phyloP scores from a whole-genome alignment of 2,329 filamentous ascomycete species.

The Trichoderma guizhouense region DNA sequence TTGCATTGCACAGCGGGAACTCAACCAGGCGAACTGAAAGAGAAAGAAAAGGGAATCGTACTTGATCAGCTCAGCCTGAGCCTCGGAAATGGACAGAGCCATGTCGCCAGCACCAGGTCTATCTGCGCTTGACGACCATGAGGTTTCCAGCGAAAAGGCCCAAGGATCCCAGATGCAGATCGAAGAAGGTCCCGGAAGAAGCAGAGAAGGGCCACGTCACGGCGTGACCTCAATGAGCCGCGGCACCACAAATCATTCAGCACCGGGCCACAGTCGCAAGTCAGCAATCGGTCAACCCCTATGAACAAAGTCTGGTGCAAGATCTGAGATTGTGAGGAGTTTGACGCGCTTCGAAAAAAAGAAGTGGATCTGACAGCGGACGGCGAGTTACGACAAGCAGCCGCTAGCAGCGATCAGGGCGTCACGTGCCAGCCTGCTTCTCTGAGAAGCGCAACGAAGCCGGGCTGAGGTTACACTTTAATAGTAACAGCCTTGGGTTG shows the following conservation, averaged over 20 bases:
- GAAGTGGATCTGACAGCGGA: constrained; percentile 21
- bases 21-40: background rate
- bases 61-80: constrained; percentile 59
- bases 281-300: constrained; percentile 4
- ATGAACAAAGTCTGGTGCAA: constrained; percentile 3
- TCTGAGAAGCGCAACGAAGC: background rate
- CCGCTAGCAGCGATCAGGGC: background rate
- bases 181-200: background rate
- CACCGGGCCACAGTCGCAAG: background rate
- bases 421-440: constrained; percentile 23
- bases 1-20: background rate
- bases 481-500: background rate
- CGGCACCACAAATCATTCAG: constrained; percentile 18
- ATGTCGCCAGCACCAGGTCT: constrained; percentile 29
- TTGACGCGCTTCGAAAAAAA: constrained; percentile 25
- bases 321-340: constrained; percentile 23
- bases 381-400: background rate
- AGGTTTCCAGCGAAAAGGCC: background rate
- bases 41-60: constrained; percentile 29
- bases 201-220: constrained; percentile 16
- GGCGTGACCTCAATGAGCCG: constrained; percentile 17
- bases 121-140: constrained; percentile 14
- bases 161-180: background rate
- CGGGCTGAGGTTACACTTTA: background rate
- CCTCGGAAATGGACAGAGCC: constrained; percentile 42